Evolutionary conservation across 176 grass and related monocot species (phyloP), one percentile per base, ranked within the genome.

Genomic region (Typha latifolia): DNA sequence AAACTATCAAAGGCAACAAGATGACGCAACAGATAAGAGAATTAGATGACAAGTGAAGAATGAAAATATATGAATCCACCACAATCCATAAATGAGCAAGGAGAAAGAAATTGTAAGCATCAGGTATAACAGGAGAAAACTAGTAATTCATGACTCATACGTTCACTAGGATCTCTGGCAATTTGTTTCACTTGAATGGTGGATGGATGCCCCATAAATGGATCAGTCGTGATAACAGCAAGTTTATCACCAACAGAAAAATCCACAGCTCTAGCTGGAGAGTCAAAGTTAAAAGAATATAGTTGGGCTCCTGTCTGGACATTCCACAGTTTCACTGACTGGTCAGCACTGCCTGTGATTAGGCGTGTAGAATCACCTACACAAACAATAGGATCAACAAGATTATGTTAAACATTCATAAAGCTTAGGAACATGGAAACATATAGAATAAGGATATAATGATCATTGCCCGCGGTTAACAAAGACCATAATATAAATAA

Each of bases 311-410:
- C 83, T 2, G 83, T 84, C 69, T 78, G 75, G 12, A 97, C 88
- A 48, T 92, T 80, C 93, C 93, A 97, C 61, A 97, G 78, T 50
- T 92, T 97, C 50, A 80, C 85, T 4, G 78, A 89, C 75, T 89
- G 82, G 61, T 92, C 88, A 14, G 93, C 88, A 80, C 84, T 89
- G 5, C 66, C 88, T 0, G 93, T 97, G 48, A 92, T 62, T 21
- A 92, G 85, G 55, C 62, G 82, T 11, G 70, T 72, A 12, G 93
- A 97, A 68, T 97, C 88, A 14, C 77, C 82, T 85, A 32, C 15
- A 66, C 16, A 48, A 43, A 43, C 9, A 43, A 43, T 59, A 56
- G 10, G 5, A 56, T n/a, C 52, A 18, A 56, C 14, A 15, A 16
- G 13, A 19, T 56, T 56, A 18, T 56, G 52, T 7, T 20, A 10